Base-by-base conservation (phyloP, 139 green algal species). In the Coccomyxa sp. region DNA sequence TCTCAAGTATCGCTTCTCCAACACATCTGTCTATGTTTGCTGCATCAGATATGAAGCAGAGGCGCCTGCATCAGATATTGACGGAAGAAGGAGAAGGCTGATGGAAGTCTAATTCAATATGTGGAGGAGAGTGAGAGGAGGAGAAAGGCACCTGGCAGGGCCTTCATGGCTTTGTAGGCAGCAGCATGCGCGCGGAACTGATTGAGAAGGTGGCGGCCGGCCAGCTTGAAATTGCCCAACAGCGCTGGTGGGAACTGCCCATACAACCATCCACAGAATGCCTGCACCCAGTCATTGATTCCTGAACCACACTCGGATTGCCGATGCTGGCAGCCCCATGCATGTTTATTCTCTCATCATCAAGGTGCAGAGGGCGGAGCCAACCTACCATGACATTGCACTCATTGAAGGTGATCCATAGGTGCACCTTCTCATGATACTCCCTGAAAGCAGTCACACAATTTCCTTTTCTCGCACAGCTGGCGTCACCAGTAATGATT, bases 391-490 rank as follows among this genome's bases (percentile, higher is more conserved):
- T 80, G 12, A 86, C 84, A 28, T 92, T 94, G 28, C 93, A 90
- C 90, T 98, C 95, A 87, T 98, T 98, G 89, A 98, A 95, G 7
- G 94, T 97, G 15, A 87, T 88, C 94, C 94, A 97, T 45, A 92
- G 90, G 58, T 84, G 87, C 79, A 91, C 90, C 38, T 88, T 86
- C 23, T 21, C 63, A 60, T 89, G 87, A 88, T 96, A 97, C 45
- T 89, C 85, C 38, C 82, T 89, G 86, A 76, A 77, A 17, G 25
- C 30, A 28, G 1, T 80, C 63, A 71, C 38, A 51, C 38, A 7
- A 51, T 3, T 51, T 51, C 38, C 38, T 11, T 11, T 51, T 51
- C 38, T n/a, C n/a, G n/a, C n/a, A 51, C 38, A 51, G 38, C 7
- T 3, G 38, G 38, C 38, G 7, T 51, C 38, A 51, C 38, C 38